Evolutionary conservation across 2,329 filamentous ascomycete species (phyloP), one percentile per base, ranked within the genome.

Genomic region (Stagonosporopsis rhizophila): DNA sequence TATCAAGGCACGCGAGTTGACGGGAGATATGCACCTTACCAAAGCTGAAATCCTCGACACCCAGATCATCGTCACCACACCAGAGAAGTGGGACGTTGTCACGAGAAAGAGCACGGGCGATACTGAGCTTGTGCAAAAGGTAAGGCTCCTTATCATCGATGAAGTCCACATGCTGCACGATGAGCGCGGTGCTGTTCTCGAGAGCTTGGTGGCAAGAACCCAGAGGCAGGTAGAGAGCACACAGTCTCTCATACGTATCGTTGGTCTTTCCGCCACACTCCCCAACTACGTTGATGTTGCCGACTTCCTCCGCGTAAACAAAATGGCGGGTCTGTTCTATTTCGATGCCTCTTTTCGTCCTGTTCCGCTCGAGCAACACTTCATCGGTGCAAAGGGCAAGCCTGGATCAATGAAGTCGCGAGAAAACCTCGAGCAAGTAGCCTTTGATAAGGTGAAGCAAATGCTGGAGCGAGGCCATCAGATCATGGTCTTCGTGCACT

Each of bases 141-240:
- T 99, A 22, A 87, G 94, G 11, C 82, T 99, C 2, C 84, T 99
- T 58, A 98, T 99, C 69, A 98, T 99, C 60, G 95, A 99, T 75
- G 95, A 99, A 79, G 95, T 99, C 1, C 95, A 99, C 73, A 99
- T 99, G 96, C 88, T 99, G 68, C 96, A 99, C 70, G 95, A 99
- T 74, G 95, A 98, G 76, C 88, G 95, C 74, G 95, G 95, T 70
- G 92, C 96, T 12, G 96, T 99, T 0, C 84, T 99, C 25, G 95
- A 99, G 73, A 97, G 94, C 6, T 82, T 99, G 20, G 96, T 99
- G 15, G 95, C 95, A 11, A 87, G 95, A 67, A 99, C 96, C 0
- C 89, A 98, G 78, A 85, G 95, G 61, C 95, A 99, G 71, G 96
- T 99, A 0, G 96, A 99, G 78, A 97, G 93, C 75, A 99, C 95